Evolutionary conservation across 441 rosid genomes (phyloP).

Genomic region (Erodium texanum): DNA sequence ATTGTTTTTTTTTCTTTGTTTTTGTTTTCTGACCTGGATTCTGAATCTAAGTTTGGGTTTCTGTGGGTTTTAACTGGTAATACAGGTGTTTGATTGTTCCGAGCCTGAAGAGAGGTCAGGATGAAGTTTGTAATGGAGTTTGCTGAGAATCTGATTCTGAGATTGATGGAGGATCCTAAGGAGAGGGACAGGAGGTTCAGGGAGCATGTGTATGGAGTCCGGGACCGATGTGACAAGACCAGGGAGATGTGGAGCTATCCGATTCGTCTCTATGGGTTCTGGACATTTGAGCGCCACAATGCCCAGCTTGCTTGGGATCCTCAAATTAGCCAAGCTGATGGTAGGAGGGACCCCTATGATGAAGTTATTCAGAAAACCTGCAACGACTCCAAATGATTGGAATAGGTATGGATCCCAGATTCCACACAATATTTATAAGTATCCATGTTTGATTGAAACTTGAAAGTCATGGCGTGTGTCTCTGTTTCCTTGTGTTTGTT

Average conservation of each 20-base stretch:
- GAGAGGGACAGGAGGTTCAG: not conserved
- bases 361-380: not conserved
- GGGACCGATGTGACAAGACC: not conserved
- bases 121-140: not conserved
- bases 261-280: not conserved
- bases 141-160: not conserved
- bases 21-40: not conserved
- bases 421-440: not conserved
- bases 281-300: not conserved
- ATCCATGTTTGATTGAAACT: not conserved
- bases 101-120: not conserved
- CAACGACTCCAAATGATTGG: not conserved
- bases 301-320: not conserved
- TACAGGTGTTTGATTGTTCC: not conserved
- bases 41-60: not conserved
- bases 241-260: not conserved
- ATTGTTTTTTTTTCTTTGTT: not conserved
- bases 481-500: too few species aligned
- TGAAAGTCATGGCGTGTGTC: too few species aligned
- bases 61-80: not conserved
- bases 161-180: not conserved
- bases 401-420: not conserved
- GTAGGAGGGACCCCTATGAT: conserved; percentile 1
- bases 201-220: not conserved
- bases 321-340: not conserved